A percentile compares a stretch with the other conserved stretches of the same genome.
Evolutionary conservation across 331 rosid species (phyloP).

Genomic region (Quercus tomentella): DNA sequence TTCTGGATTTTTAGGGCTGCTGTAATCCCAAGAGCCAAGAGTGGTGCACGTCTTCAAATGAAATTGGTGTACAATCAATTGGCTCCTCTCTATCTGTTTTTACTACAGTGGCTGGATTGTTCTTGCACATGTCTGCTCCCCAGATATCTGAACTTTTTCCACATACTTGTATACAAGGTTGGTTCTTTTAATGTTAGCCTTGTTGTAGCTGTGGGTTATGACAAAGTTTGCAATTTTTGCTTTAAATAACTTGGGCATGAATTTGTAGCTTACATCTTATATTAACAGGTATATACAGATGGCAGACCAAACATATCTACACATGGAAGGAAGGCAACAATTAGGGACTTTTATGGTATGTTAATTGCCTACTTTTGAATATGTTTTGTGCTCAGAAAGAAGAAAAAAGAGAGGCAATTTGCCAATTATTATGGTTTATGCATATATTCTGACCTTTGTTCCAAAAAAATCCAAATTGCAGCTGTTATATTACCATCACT

Average conservation of each 20-base stretch:
- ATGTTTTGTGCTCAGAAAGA: background rate
- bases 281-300: conserved; percentile 63
- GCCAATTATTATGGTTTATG: background rate
- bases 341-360: conserved; percentile 79
- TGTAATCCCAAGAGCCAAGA: conserved; percentile 82
- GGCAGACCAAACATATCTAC: conserved; percentile 61
- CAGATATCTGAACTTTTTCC: conserved; percentile 75
- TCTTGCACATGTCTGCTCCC: conserved; percentile 81
- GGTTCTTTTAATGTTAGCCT: conserved; percentile 13
- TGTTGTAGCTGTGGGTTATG: background rate
- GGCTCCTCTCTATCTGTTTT: conserved; percentile 75
- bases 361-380: conserved; percentile 13
- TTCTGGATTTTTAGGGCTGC: conserved; percentile 65
- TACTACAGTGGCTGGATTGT: conserved; percentile 94
- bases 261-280: conserved; percentile 13
- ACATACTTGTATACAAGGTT: conserved; percentile 84
- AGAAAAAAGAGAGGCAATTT: background rate
- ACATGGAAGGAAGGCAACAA: conserved; percentile 79
- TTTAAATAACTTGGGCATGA: conserved; percentile 5
- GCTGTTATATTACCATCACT: conserved; percentile 89
- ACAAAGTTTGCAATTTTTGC: background rate
- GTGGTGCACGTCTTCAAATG: conserved; percentile 78
- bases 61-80: conserved; percentile 85
- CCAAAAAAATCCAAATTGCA: conserved; percentile 22
- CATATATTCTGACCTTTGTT: conserved; percentile 9